Evolutionary conservation across 2,329 filamentous ascomycete genomes (phyloP).

Genomic region (Beauveria asiatica): DNA sequence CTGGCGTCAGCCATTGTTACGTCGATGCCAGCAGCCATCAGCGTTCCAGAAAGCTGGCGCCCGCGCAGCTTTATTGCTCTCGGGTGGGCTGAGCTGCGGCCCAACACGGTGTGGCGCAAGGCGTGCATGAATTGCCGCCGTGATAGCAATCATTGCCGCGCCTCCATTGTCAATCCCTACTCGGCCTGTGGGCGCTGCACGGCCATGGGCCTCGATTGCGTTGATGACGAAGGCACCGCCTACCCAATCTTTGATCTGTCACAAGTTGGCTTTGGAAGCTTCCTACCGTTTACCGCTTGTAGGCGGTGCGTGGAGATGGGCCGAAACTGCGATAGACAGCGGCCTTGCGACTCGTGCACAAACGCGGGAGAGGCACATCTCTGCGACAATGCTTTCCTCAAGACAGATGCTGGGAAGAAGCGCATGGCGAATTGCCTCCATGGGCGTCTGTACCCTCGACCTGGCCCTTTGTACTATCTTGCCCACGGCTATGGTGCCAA

Average conservation of each 20-base stretch:
- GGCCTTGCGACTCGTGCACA: constrained; percentile 29
- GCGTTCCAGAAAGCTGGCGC: constrained; percentile 14
- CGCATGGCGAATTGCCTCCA: constrained; percentile 14
- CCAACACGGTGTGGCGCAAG: constrained; percentile 12
- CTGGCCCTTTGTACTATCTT: constrained; percentile 27
- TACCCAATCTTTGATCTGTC: constrained; percentile 23
- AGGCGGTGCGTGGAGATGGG: constrained; percentile 15
- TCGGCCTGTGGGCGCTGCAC: constrained; percentile 21
- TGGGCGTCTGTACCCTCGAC: constrained; percentile 11
- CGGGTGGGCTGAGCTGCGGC: constrained; percentile 15
- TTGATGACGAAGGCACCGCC: constrained; percentile 1
- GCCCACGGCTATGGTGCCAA: constrained; percentile 21
- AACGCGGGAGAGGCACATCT: constrained; percentile 13
- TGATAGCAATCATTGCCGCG: constrained; percentile 16
- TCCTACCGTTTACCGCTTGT: constrained; percentile 20
- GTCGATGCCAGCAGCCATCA: constrained; percentile 2
- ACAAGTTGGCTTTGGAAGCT: constrained; percentile 24
- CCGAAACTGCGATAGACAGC: constrained; percentile 27
- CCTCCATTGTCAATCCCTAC: constrained; percentile 7
- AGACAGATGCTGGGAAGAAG: not conserved
- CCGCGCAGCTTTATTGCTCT: constrained; percentile 7
- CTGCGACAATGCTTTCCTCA: constrained; percentile 13
- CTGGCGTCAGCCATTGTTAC: constrained; percentile 14
- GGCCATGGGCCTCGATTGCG: constrained; percentile 24
- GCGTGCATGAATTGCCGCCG: constrained; percentile 13